Conservation (phyloP, 108 stramenopile species). For the Cyclotella baltica region DNA sequence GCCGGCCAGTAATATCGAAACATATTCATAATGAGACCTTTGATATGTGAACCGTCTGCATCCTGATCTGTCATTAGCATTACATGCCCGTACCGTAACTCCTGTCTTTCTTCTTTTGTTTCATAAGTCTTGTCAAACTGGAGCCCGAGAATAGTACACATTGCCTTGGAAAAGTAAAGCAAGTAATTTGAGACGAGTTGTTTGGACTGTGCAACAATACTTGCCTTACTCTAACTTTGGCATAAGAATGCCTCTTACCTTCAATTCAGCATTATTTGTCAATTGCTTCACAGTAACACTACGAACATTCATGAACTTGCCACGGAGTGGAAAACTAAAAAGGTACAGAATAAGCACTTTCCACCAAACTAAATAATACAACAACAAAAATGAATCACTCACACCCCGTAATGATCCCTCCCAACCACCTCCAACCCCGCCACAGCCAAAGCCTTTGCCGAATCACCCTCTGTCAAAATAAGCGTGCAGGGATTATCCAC, state of each 20-base stretch:
- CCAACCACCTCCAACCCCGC: slow-evolving; percentile 97
- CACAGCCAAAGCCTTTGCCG: slow-evolving; percentile 97
- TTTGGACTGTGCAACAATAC: background rate
- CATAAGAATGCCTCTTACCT: background rate
- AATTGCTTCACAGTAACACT: slow-evolving; percentile 87
- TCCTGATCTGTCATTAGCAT: slow-evolving; percentile 98
- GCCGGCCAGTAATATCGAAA: slow-evolving; percentile 93
- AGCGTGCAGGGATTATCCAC: slow-evolving; percentile 77
- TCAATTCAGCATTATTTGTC: slow-evolving; percentile 94
- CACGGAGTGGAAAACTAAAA: slow-evolving; percentile 99
- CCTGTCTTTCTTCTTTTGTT: slow-evolving; percentile 62
- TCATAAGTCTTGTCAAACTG: slow-evolving; percentile 88
- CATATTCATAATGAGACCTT: slow-evolving; percentile 93
- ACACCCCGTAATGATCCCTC: slow-evolving; percentile 93
- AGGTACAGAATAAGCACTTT: too few species aligned
- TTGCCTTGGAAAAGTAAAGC: slow-evolving; percentile 52
- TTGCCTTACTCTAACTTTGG: background rate
- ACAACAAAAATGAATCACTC: too few species aligned
- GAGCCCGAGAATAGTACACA: slow-evolving; percentile 87
- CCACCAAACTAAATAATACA: too few species aligned
- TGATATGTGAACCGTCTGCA: slow-evolving; percentile 92
- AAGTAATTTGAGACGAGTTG: background rate
- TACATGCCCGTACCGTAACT: slow-evolving; percentile 89
- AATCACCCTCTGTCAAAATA: slow-evolving; percentile 99
- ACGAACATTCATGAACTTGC: slow-evolving; percentile 98